A percentile compares a stretch with the other conserved stretches of the same genome.
Conservation (phyloP, 148 eudicot genomes). For the Arbutus unedo region DNA sequence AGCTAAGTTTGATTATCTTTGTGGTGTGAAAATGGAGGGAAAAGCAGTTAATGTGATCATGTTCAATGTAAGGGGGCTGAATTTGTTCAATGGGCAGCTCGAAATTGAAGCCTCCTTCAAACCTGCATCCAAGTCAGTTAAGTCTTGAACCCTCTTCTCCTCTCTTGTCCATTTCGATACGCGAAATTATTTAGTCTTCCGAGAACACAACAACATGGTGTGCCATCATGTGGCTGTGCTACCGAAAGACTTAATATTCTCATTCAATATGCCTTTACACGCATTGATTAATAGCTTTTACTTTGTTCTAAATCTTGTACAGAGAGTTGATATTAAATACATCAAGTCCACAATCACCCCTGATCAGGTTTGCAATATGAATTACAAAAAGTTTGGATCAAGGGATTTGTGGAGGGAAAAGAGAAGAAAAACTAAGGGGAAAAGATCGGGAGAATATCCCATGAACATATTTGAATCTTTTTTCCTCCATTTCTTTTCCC, state of each 20-base stretch:
- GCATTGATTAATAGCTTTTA: background rate
- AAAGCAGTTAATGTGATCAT: slow-evolving; percentile 85
- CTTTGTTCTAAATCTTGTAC: slow-evolving; percentile 18
- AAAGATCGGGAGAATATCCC: background rate
- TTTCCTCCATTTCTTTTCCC: background rate
- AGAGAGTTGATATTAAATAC: slow-evolving; percentile 68
- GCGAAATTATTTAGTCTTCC: too few relatives aligned
- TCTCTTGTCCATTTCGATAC: background rate
- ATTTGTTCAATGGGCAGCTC: slow-evolving; percentile 70
- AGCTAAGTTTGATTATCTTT: slow-evolving; percentile 7
- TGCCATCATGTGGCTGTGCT: too few relatives aligned
- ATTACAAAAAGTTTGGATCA: background rate
- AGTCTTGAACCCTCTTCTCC: slow-evolving; percentile 16
- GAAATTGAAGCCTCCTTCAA: slow-evolving; percentile 67
- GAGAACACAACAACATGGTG: too few relatives aligned
- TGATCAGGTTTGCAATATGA: slow-evolving; percentile 38
- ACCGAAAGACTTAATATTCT: too few relatives aligned
- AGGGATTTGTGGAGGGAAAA: background rate
- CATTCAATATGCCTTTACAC: background rate
- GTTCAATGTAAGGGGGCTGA: slow-evolving; percentile 80
- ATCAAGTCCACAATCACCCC: slow-evolving; percentile 54
- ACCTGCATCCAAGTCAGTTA: slow-evolving; percentile 65
- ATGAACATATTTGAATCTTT: background rate
- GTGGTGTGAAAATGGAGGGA: slow-evolving; percentile 68
- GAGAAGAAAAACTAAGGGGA: background rate